phyloP scores from a whole-genome alignment of 2,329 filamentous ascomycete genomes.

The Penicillium sp. region DNA sequence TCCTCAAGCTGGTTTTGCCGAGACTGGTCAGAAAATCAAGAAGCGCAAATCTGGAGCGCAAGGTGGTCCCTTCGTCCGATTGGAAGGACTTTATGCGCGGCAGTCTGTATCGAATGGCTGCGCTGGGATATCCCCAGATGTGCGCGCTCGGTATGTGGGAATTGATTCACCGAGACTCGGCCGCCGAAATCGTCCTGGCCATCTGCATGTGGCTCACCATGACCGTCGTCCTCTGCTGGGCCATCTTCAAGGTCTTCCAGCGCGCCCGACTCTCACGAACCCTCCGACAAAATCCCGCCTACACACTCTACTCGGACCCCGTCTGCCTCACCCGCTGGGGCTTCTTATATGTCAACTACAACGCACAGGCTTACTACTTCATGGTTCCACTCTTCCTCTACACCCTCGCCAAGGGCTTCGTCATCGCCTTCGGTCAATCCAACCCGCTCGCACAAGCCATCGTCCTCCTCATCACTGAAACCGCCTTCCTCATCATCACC shows the following conservation, averaged over 20 bases:
- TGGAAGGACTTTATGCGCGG: slow-evolving; percentile 93
- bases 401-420: slow-evolving; percentile 80
- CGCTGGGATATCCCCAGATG: slow-evolving; percentile 92
- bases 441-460: slow-evolving; percentile 75
- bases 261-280: slow-evolving; percentile 84
- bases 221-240: slow-evolving; percentile 76
- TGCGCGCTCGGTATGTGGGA: slow-evolving; percentile 91
- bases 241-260: slow-evolving; percentile 82
- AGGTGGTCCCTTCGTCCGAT: slow-evolving; percentile 78
- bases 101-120: slow-evolving; percentile 84
- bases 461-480: slow-evolving; percentile 82
- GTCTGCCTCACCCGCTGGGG: slow-evolving; percentile 95
- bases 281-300: slow-evolving; percentile 94
- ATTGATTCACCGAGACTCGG: slow-evolving; percentile 80
- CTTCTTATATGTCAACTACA: slow-evolving; percentile 95
- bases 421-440: slow-evolving; percentile 78
- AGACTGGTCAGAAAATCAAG: slow-evolving; percentile 76
- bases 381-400: slow-evolving; percentile 79
- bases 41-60: slow-evolving; percentile 68
- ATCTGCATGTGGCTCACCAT: slow-evolving; percentile 87
- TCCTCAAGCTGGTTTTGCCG: slow-evolving; percentile 74
- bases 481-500: slow-evolving; percentile 73
- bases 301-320: slow-evolving; percentile 94
- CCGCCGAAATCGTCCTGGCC: slow-evolving; percentile 81
- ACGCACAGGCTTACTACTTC: slow-evolving; percentile 93